phyloP scores from a whole-genome alignment of 139 green algal genomes.

The Asterochloris erici region DNA sequence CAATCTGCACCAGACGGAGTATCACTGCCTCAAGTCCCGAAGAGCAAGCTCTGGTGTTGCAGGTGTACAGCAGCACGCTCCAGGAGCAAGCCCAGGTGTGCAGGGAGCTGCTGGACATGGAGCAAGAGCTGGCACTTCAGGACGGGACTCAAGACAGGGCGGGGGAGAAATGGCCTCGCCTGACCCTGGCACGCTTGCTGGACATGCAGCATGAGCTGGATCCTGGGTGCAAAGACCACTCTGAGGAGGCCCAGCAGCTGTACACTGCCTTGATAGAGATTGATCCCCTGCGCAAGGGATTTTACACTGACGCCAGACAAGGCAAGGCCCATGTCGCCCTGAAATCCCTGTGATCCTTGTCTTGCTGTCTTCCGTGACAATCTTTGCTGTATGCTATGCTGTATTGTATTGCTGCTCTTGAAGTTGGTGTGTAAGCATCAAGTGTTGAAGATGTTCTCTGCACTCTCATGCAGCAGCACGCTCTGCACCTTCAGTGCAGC shows the following conservation, averaged over 20 bases:
- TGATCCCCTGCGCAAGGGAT: constrained; percentile 40
- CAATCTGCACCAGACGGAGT: too few relatives aligned
- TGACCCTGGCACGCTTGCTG: constrained; percentile 67
- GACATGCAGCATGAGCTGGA: constrained; percentile 44
- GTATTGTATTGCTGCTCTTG: not conserved
- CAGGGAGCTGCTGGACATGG: constrained; percentile 35
- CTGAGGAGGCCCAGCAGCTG: constrained; percentile 1
- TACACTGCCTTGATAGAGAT: constrained; percentile 35
- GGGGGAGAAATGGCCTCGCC: constrained; percentile 76
- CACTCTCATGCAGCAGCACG: too few relatives aligned
- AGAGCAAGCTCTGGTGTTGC: too few relatives aligned
- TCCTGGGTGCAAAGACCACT: too few relatives aligned
- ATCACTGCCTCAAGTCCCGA: too few relatives aligned
- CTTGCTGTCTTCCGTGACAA: too few relatives aligned
- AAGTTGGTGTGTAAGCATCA: not conserved
- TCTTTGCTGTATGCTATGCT: not conserved
- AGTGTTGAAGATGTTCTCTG: not conserved
- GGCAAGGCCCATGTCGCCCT: constrained; percentile 8
- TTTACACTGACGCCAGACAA: constrained; percentile 40
- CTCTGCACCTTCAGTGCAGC: too few relatives aligned
- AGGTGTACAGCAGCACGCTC: constrained; percentile 29
- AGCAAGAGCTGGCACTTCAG: constrained; percentile 10
- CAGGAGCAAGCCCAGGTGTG: constrained; percentile 39
- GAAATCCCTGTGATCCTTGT: not conserved
- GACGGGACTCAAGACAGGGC: constrained; percentile 1